These are phyloP conservation scores for Aureobasidium mangrovei DNA, from an alignment of 2,329 filamentous ascomycete species.

Conservation along the genomic window DNA sequence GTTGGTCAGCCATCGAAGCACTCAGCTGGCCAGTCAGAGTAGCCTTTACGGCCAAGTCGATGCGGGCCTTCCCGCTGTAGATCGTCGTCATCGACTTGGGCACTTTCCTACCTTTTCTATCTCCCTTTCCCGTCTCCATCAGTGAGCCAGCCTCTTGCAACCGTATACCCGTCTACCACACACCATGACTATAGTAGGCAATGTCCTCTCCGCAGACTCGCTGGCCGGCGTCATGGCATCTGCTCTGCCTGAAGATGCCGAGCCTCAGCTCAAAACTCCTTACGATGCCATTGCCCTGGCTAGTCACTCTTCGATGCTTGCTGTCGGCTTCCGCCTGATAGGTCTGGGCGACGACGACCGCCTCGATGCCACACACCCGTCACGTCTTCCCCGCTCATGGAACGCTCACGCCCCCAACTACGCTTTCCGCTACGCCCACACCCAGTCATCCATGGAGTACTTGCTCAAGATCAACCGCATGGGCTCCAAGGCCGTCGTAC, in stretches of 20 bases:
- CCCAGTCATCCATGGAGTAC: conserved; percentile 76
- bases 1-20: no score
- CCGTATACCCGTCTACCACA: background rate
- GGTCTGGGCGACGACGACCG: conserved; percentile 78
- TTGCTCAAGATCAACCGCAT: conserved; percentile 74
- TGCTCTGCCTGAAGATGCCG: conserved; percentile 32
- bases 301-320: conserved; percentile 71
- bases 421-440: conserved; percentile 79
- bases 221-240: conserved; percentile 37
- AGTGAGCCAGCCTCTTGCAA: background rate
- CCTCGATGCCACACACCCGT: conserved; percentile 32
- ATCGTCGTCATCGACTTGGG: conserved; percentile 6
- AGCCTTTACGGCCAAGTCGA: background rate
- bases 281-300: conserved; percentile 81
- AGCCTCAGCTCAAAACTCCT: conserved; percentile 50
- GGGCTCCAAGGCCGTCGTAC: conserved; percentile 73
- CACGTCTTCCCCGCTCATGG: conserved; percentile 62
- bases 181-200: conserved; percentile 20
- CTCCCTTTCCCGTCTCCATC: background rate
- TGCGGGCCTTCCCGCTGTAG: background rate
- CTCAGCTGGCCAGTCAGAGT: no score
- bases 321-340: conserved; percentile 69
- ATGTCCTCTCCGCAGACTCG: conserved; percentile 36
- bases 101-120: background rate
- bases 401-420: conserved; percentile 63